Base-by-base conservation (phyloP, 768 basidiomycete genomes). In the Lentinula guzmanii region DNA sequence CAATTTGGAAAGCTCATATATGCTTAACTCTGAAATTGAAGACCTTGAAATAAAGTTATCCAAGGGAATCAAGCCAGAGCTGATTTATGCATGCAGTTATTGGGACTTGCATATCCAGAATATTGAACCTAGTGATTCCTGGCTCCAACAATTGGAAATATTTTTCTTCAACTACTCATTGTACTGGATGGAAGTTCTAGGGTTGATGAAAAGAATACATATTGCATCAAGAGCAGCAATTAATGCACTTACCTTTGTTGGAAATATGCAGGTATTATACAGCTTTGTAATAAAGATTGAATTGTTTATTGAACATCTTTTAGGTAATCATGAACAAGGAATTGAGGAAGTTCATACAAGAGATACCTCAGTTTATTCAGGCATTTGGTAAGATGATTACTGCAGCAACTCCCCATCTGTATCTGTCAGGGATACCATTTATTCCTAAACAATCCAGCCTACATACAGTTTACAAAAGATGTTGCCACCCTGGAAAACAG, bases 381-480 rank as follows among this genome's bases (percentile, higher is more conserved):
- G 24, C 24, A n/a, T 65, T 63, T 55, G 54, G 48, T 15, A 24
- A 18, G 43, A 39, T 58, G 37, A 65, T 66, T 54, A 55, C 50
- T 35, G 62, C 55, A 39, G 50, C 35, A 18, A 56, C 63, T 6
- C 68, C 67, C 0, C 69, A 70, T 59, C 35, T 70, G 21, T 70
- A 70, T 55, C 15, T 70, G n/a, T 70, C 69, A 15, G 69, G 62
- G 8, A 46, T 71, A 5, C 64, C 71, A 52, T 68, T 71, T 43
- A 24, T 62, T 15, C 70, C 68, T 18, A 46, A 28, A 21, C 18
- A 24, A 10, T 52, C 52, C 34, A 21, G 35, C 4, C 21, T 65
- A 34, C 76, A 67, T 43, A 9, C 48, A 41, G 37, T 39, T 2
- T 39, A 39, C 13, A 39, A 9, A 9, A 5, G 50, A 35, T 39